Conservation (phyloP, 2,329 filamentous ascomycete genomes). For the Cercospora berteroae region DNA sequence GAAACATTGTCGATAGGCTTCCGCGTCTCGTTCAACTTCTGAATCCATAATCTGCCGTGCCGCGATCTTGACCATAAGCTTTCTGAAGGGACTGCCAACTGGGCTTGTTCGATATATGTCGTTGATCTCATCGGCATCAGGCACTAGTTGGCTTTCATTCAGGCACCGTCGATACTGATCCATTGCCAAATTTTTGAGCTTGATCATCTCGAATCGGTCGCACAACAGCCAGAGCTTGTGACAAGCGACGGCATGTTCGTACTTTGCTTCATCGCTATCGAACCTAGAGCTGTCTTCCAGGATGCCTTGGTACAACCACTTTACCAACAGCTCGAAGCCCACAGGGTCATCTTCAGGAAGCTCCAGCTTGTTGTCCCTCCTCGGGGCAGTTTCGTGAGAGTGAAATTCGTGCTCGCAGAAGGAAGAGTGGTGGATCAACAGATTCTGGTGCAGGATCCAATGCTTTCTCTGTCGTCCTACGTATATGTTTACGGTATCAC, state of each 20-base stretch:
- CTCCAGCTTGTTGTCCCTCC: slow-evolving; percentile 44
- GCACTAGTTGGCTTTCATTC: slow-evolving; percentile 51
- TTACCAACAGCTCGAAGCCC: slow-evolving; percentile 55
- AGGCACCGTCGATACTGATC: slow-evolving; percentile 54
- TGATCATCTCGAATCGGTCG: slow-evolving; percentile 51
- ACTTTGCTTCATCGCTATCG: slow-evolving; percentile 48
- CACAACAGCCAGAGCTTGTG: slow-evolving; percentile 55
- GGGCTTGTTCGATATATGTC: slow-evolving; percentile 52
- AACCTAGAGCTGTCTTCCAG: slow-evolving; percentile 51
- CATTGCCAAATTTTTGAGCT: slow-evolving; percentile 55
- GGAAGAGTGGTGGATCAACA: slow-evolving; percentile 54
- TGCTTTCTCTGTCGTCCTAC: slow-evolving; percentile 50
- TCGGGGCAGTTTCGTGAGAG: slow-evolving; percentile 39
- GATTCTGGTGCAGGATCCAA: slow-evolving; percentile 54
- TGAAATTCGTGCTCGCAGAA: slow-evolving; percentile 42
- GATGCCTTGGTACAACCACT: slow-evolving; percentile 57
- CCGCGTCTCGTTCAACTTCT: slow-evolving; percentile 49
- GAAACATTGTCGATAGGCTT: slow-evolving; percentile 52
- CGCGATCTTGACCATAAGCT: slow-evolving; percentile 54
- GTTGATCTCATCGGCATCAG: slow-evolving; percentile 55
- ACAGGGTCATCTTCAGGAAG: slow-evolving; percentile 51
- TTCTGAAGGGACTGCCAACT: slow-evolving; percentile 48
- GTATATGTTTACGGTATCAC: slow-evolving; percentile 52
- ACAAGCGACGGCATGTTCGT: slow-evolving; percentile 55
- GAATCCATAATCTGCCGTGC: slow-evolving; percentile 59